These are phyloP conservation scores for Bromus sterilis DNA, from an alignment of 176 grass and related monocot genomes.

Conservation along the genomic window DNA sequence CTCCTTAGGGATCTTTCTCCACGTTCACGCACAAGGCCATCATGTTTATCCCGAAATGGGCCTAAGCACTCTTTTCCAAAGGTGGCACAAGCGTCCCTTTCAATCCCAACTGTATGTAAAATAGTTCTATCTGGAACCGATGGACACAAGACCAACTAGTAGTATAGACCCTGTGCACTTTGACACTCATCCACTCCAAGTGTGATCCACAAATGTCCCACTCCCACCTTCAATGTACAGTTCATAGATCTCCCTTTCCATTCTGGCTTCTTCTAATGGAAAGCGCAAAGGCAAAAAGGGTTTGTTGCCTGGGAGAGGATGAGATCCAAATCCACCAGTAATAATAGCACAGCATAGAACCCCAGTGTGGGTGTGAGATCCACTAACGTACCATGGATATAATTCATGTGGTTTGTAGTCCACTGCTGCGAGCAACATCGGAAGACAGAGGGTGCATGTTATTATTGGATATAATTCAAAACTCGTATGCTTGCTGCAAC, in stretches of 20 bases:
- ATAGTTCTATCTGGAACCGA: not conserved
- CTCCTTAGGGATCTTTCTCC: not conserved
- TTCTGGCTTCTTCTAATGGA: not conserved
- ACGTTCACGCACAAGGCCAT: not conserved
- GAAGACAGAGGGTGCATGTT: not conserved
- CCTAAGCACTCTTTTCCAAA: not conserved
- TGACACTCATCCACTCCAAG: not conserved
- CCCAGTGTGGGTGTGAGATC: not conserved
- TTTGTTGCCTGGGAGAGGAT: not conserved
- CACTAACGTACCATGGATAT: not conserved
- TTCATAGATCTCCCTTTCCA: not conserved
- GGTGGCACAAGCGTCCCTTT: not conserved
- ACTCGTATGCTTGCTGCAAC: not conserved
- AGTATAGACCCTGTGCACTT: not conserved
- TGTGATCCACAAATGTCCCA: not conserved
- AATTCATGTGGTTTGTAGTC: not conserved
- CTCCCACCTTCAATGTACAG: not conserved
- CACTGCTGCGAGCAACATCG: not conserved
- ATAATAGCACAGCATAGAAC: not conserved
- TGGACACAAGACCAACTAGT: not conserved
- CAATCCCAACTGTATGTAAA: slow-evolving; percentile 4
- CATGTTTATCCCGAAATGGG: not conserved
- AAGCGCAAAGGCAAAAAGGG: not conserved
- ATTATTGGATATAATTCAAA: not conserved
- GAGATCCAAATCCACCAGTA: not conserved